Conservation (phyloP, 371 early-diverging fungal genomes). For the Blakeslea trispora region DNA sequence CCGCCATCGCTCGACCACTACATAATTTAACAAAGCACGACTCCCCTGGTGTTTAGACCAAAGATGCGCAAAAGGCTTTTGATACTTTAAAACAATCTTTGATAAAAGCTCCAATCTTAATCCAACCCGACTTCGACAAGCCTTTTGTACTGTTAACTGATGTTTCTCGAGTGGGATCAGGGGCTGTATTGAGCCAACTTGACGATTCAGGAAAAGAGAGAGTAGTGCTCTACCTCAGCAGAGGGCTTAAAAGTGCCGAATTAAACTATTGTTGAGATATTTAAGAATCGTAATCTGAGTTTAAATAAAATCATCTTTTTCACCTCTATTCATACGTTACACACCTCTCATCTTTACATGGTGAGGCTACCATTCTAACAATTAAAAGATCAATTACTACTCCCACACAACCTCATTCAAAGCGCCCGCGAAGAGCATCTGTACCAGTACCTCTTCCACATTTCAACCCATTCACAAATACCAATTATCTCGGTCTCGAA, state of each 20-base stretch:
- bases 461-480: neutral
- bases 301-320: neutral
- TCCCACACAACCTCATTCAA: neutral
- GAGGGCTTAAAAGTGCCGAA: neutral
- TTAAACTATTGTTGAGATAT: conserved; percentile 1
- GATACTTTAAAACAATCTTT: neutral
- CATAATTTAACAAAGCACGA: conserved; percentile 4
- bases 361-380: conserved; percentile 3
- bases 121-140: conserved; percentile 3
- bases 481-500: neutral
- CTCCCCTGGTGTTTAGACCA: neutral
- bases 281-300: neutral
- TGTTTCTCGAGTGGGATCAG: neutral
- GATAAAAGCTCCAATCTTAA: neutral
- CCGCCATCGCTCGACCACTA: conserved; percentile 1
- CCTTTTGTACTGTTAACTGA: neutral
- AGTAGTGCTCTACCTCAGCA: neutral
- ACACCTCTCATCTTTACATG: neutral
- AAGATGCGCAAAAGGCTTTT: neutral
- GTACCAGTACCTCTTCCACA: neutral
- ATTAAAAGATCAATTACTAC: conserved; percentile 2
- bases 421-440: conserved; percentile 2
- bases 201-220: conserved; percentile 7
- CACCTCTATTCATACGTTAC: neutral
- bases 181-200: neutral